These are phyloP conservation scores for Solanum piurae DNA, from an alignment of 257 asterid species.

Conservation along the genomic window DNA sequence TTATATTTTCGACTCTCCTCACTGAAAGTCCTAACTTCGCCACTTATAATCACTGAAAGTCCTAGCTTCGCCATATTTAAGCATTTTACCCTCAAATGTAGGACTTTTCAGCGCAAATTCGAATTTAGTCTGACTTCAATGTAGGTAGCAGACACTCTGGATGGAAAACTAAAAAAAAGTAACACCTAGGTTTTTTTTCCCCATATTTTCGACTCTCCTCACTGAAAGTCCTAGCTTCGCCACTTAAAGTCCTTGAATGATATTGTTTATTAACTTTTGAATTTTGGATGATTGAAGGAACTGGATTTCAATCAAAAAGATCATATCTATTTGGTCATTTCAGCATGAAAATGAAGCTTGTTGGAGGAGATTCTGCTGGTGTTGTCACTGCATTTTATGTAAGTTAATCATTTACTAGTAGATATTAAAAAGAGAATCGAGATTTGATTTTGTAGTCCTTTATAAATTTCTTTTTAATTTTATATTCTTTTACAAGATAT, in stretches of 20 bases:
- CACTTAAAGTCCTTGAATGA: neutral
- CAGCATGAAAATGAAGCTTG: slow-evolving; percentile 31
- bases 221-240: neutral
- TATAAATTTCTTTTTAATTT: neutral
- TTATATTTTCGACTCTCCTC: too few species aligned
- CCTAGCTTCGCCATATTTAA: too few species aligned
- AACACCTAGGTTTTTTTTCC: neutral
- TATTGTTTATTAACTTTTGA: neutral
- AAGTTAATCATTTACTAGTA: neutral
- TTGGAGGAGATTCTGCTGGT: slow-evolving; percentile 31
- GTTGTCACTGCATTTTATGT: slow-evolving; percentile 31
- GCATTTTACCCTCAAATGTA: too few species aligned
- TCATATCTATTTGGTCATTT: slow-evolving; percentile 32
- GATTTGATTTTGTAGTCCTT: neutral
- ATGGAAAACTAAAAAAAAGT: too few species aligned
- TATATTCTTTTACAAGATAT: neutral
- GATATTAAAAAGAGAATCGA: neutral
- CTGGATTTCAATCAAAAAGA: slow-evolving; percentile 29
- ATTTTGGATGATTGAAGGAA: slow-evolving; percentile 7
- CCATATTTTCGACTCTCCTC: neutral
- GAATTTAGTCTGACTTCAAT: too few species aligned
- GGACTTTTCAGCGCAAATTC: too few species aligned
- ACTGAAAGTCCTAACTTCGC: too few species aligned
- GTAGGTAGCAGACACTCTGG: too few species aligned
- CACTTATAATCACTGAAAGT: too few species aligned